Percentiles rank a stretch among this genome's conserved stretches.
phyloP scores from a whole-genome alignment of 441 rosid genomes.

The Biscutella auriculata region DNA sequence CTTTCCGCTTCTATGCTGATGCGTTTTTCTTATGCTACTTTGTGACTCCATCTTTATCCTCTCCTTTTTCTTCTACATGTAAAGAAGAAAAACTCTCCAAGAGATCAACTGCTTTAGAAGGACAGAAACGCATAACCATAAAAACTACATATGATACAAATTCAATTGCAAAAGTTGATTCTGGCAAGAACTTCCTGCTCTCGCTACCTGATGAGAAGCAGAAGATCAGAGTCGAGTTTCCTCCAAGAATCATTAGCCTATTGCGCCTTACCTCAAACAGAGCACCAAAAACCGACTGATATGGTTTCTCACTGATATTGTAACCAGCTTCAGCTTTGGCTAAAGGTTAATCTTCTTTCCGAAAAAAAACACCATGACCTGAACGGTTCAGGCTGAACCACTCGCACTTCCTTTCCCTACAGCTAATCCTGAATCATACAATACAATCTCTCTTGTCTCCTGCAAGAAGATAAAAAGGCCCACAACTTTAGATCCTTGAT shows the following conservation, averaged over 20 bases:
- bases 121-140: neutral
- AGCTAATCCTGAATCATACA: slow-evolving; percentile 79
- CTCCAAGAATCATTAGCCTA: slow-evolving; percentile 89
- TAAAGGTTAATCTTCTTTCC: slow-evolving; percentile 49
- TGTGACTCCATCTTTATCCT: slow-evolving; percentile 30
- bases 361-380: slow-evolving; percentile 49
- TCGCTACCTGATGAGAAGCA: slow-evolving; percentile 78
- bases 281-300: slow-evolving; percentile 57
- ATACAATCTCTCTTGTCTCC: slow-evolving; percentile 85
- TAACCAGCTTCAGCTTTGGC: slow-evolving; percentile 20
- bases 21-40: slow-evolving; percentile 37
- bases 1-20: slow-evolving; percentile 30
- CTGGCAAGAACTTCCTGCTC: slow-evolving; percentile 87
- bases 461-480: slow-evolving; percentile 10
- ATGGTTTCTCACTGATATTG: slow-evolving; percentile 21
- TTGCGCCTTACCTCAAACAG: slow-evolving; percentile 67
- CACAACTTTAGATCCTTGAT: neutral
- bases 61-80: slow-evolving; percentile 42
- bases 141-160: neutral
- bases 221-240: slow-evolving; percentile 80
- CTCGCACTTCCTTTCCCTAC: slow-evolving; percentile 60
- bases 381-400: slow-evolving; percentile 38
- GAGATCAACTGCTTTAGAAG: neutral
- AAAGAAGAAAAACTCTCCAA: slow-evolving; percentile 7
- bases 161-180: slow-evolving; percentile 26